Evolutionary conservation across 106 monocot genomes (phyloP).

Genomic region (Dendrobium nobile): DNA sequence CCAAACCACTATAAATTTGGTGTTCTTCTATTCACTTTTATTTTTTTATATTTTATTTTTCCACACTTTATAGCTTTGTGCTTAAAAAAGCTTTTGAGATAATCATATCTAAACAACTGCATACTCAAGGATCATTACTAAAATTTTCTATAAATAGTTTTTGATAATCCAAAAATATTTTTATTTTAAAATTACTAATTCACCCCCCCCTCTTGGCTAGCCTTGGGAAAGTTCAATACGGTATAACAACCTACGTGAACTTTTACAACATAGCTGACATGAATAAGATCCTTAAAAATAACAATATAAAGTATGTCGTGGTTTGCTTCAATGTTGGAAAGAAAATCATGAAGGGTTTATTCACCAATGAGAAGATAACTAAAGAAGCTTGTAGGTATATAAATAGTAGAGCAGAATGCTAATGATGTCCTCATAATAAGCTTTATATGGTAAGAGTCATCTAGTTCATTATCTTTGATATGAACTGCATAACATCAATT

Average conservation of each 20-base stretch:
- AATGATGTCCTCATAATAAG: slow-evolving; percentile 72
- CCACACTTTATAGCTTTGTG: no score
- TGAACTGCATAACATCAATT: slow-evolving; percentile 54
- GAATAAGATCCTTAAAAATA: slow-evolving; percentile 57
- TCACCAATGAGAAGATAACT: slow-evolving; percentile 87
- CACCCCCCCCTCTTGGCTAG: neutral
- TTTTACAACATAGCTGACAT: slow-evolving; percentile 82
- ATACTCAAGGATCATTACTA: no score
- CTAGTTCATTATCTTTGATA: slow-evolving; percentile 74
- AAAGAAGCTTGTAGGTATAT: slow-evolving; percentile 83
- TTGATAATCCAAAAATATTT: no score
- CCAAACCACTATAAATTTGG: no score
- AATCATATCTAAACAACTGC: no score
- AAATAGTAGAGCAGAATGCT: slow-evolving; percentile 64
- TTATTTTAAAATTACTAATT: no score
- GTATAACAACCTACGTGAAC: no score
- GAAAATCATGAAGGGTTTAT: slow-evolving; percentile 83
- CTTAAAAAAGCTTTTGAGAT: no score
- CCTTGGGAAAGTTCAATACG: slow-evolving; percentile 60
- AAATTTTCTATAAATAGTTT: no score
- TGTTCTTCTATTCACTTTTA: no score
- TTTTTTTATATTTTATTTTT: no score
- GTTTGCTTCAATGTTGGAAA: slow-evolving; percentile 76
- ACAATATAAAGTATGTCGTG: slow-evolving; percentile 75
- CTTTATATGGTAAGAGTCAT: slow-evolving; percentile 60